phyloP scores from a whole-genome alignment of 208 protist species.

The Kentomonas sorsogonicus region DNA sequence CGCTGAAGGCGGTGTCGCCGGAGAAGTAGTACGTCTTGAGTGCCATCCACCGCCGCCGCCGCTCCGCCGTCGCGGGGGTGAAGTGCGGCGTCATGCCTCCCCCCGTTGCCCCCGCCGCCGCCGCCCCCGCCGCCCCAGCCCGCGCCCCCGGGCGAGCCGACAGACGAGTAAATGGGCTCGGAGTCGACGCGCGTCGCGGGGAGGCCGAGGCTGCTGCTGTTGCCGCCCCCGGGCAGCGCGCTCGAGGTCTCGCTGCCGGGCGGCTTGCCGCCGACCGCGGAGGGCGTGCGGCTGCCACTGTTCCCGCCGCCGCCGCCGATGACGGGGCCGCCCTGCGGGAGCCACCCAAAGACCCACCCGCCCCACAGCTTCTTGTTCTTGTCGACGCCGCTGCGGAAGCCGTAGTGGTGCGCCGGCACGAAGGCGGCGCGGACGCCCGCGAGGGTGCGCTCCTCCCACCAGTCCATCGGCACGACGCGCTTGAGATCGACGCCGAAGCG shows the following conservation, averaged over 20 bases:
- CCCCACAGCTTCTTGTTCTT: constrained; percentile 64
- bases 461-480: constrained; percentile 39
- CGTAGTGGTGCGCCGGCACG: constrained; percentile 67
- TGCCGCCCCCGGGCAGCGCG: too few relatives aligned
- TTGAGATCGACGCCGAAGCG: constrained; percentile 28
- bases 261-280: too few relatives aligned
- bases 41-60: constrained; percentile 18
- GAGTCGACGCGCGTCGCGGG: neutral
- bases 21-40: constrained; percentile 60
- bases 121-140: neutral
- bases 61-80: neutral
- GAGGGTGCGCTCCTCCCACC: constrained; percentile 39
- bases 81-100: neutral
- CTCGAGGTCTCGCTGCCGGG: too few relatives aligned
- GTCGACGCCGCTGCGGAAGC: constrained; percentile 32
- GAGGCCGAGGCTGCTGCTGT: too few relatives aligned
- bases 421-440: constrained; percentile 35
- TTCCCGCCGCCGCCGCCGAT: too few relatives aligned
- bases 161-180: neutral
- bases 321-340: neutral
- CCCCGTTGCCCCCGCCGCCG: neutral
- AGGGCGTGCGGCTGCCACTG: too few relatives aligned
- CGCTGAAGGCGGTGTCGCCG: constrained; percentile 48
- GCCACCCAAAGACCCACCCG: constrained; percentile 54
- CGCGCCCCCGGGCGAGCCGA: neutral